Conservation (phyloP, 352 stramenopile genomes). For the Phytophthora pistaciae region DNA sequence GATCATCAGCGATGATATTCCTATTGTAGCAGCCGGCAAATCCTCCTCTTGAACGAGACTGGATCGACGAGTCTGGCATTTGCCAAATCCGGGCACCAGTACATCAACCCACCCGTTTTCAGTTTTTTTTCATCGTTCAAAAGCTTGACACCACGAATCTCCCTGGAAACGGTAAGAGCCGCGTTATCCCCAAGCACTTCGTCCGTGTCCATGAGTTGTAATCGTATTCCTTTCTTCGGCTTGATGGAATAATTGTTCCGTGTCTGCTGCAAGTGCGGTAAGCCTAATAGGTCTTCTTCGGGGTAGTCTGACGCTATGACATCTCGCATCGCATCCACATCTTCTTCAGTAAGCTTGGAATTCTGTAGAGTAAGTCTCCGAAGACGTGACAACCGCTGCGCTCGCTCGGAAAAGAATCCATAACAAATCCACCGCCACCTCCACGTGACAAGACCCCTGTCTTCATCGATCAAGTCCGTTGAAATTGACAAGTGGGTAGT, state of each 20-base stretch:
- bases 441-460: neutral
- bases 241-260: neutral
- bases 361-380: neutral
- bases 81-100: slow-evolving; percentile 9
- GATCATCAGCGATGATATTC: neutral
- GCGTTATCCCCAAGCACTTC: slow-evolving; percentile 7
- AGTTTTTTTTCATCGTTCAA: neutral
- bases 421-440: neutral
- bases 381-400: neutral
- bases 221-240: neutral
- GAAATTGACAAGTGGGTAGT: neutral
- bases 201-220: slow-evolving; percentile 1
- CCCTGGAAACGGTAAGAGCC: neutral
- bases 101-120: slow-evolving; percentile 10
- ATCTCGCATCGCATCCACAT: neutral
- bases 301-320: neutral
- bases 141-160: neutral
- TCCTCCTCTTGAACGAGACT: neutral
- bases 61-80: slow-evolving; percentile 5
- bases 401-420: neutral
- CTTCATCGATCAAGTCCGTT: neutral
- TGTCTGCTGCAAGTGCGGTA: neutral
- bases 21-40: neutral
- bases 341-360: neutral
- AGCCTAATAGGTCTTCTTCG: neutral